Base-by-base conservation (phyloP, 352 stramenopile genomes). In the Globisporangium camurandrum region DNA sequence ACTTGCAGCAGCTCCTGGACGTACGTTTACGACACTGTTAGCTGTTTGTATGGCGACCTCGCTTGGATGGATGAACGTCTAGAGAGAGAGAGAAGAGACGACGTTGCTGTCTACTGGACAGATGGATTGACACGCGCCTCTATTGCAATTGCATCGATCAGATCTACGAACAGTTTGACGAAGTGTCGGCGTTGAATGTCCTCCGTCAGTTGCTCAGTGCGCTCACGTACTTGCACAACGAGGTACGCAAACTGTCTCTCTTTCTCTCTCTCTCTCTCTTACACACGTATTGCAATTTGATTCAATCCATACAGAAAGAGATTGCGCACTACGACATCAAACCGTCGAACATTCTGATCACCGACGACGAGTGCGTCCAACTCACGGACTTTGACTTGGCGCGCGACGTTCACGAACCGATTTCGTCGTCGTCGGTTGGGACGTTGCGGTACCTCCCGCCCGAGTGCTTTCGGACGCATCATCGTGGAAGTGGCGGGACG, bases 271-370 rank as follows among this genome's bases (percentile, higher is more conserved):
- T n/a, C n/a, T n/a, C n/a, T n/a, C n/a, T n/a, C 30, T 12, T 34
- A 34, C 30, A 12, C 6, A 34, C 30, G 30, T 6, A 34, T 11
- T 6, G 30, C 6, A 6, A 6, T 11, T 6, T 34, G 6, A 34
- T 11, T 34, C 6, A 34, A 10, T 37, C 31, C 12, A 10, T 37
- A 37, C 45, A 88, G 77, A 84, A 83, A 62, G 68, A 72, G 38
- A 70, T 87, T 53, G 79, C 79, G 42, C 85, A 95, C 46, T 88
- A 90, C 46, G 96, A 99, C 62, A 71, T 99, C 20, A 99, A 99
- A 64, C 96, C 95, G 37, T 97, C 95, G 26, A 99, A 99, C 66
- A 81, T 99, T 49, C 69, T 99, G 28, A 90, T 98, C 58, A 91
- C 90, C 37, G 62, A 75, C 6, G 78, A 95, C 56, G 84, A 80